phyloP scores from a whole-genome alignment of 805 yeast genomes.

The Kodamaea leandrae region DNA sequence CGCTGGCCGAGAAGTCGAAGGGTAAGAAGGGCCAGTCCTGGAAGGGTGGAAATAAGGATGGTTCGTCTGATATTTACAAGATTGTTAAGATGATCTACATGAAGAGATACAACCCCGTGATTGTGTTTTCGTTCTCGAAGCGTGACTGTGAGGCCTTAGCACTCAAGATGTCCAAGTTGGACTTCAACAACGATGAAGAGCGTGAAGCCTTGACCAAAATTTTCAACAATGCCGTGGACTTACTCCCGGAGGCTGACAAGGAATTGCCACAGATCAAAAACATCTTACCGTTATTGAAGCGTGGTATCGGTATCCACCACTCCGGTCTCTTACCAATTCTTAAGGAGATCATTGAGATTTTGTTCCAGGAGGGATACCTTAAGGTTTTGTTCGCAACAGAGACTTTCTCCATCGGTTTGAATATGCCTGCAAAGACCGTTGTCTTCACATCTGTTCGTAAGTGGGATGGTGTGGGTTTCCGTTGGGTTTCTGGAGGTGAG shows the following conservation, averaged over 20 bases:
- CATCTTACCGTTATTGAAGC: conserved; percentile 78
- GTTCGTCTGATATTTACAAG: conserved; percentile 84
- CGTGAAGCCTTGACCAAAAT: conserved; percentile 87
- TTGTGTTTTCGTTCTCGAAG: conserved; percentile 96
- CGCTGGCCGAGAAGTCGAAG: conserved; percentile 52
- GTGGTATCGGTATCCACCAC: conserved; percentile 99
- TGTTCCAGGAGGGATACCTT: conserved; percentile 93
- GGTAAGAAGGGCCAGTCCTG: conserved; percentile 77
- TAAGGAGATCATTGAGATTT: conserved; percentile 91
- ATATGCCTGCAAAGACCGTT: conserved; percentile 99
- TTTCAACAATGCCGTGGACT: conserved; percentile 82
- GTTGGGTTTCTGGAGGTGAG: conserved; percentile 99
- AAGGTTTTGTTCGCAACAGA: conserved; percentile 97
- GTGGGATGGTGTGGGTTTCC: conserved; percentile 96
- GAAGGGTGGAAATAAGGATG: conserved; percentile 82
- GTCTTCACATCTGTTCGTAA: conserved; percentile 96
- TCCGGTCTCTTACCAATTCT: conserved; percentile 92
- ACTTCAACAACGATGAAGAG: conserved; percentile 92
- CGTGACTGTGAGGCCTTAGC: conserved; percentile 96
- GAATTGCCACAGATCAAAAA: conserved; percentile 93
- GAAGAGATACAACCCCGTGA: conserved; percentile 94
- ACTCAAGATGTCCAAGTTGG: conserved; percentile 90
- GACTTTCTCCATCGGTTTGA: conserved; percentile 95
- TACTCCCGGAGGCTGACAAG: conserved; percentile 86
- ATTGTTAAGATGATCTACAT: conserved; percentile 98